phyloP scores from a whole-genome alignment of 2,329 filamentous ascomycete genomes.

The Plectosphaerella plurivora region DNA sequence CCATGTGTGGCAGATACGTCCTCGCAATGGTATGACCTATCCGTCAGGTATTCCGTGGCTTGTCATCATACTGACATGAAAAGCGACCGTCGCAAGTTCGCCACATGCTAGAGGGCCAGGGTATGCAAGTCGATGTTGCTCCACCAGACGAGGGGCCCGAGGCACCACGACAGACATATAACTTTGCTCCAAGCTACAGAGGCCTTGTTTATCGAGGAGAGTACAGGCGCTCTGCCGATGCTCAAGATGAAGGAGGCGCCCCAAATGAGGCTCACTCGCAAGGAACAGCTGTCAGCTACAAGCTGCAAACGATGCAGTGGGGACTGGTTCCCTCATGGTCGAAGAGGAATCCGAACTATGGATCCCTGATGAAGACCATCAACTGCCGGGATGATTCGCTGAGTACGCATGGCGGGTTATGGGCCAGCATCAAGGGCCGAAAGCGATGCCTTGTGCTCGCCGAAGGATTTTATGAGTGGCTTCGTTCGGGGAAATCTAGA shows the following conservation, averaged over 20 bases:
- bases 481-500: slow-evolving; percentile 78
- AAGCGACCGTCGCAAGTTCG: slow-evolving; percentile 76
- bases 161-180: slow-evolving; percentile 71
- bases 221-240: slow-evolving; percentile 9
- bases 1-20: slow-evolving; percentile 32
- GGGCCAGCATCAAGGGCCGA: slow-evolving; percentile 83
- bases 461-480: slow-evolving; percentile 96
- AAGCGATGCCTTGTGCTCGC: slow-evolving; percentile 86
- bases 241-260: slow-evolving; percentile 10
- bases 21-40: slow-evolving; percentile 26
- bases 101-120: slow-evolving; percentile 65
- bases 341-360: slow-evolving; percentile 75
- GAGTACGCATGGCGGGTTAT: slow-evolving; percentile 73
- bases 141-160: slow-evolving; percentile 64
- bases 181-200: slow-evolving; percentile 84
- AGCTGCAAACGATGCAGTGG: slow-evolving; percentile 93
- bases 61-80: neutral
- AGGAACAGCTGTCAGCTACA: slow-evolving; percentile 53
- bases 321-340: slow-evolving; percentile 93
- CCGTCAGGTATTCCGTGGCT: neutral
- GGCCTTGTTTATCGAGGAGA: slow-evolving; percentile 84
- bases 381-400: slow-evolving; percentile 93
- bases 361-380: slow-evolving; percentile 78
- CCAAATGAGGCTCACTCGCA: neutral
- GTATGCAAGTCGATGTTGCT: slow-evolving; percentile 68